Conservation (phyloP, 345 rosid species). For the Salix koriyanagi region DNA sequence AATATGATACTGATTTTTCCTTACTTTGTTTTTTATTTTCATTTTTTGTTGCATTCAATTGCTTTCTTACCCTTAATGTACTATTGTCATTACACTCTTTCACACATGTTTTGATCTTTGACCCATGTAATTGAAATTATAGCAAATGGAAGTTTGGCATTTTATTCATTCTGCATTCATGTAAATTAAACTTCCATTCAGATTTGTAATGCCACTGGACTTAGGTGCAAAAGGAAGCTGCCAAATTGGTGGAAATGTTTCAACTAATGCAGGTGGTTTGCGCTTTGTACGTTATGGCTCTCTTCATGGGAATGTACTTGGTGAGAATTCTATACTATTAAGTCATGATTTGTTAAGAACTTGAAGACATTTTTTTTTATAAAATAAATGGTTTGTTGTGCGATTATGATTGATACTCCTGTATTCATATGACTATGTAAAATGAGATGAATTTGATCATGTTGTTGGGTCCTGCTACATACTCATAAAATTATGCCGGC, state of each 20-base stretch:
- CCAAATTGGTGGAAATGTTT: slow-evolving; percentile 97
- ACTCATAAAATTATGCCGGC: no score
- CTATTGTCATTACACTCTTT: neutral
- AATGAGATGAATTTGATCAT: no score
- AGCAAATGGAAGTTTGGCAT: slow-evolving; percentile 10
- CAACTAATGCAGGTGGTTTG: slow-evolving; percentile 99
- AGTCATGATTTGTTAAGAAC: slow-evolving; percentile 3
- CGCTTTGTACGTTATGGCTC: slow-evolving; percentile 96
- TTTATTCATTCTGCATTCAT: slow-evolving; percentile 23
- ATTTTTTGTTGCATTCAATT: neutral
- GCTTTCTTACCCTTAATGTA: neutral
- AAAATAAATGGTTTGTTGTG: neutral
- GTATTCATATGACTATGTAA: no score
- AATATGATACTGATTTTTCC: neutral
- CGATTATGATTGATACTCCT: neutral
- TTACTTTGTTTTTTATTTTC: neutral
- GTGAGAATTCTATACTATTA: slow-evolving; percentile 35
- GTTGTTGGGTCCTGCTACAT: no score
- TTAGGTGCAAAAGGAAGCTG: slow-evolving; percentile 99
- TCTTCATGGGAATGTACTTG: slow-evolving; percentile 84
- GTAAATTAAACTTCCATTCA: slow-evolving; percentile 52
- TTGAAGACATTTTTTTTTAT: slow-evolving; percentile 4
- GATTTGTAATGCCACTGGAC: slow-evolving; percentile 99
- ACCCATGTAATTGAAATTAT: neutral
- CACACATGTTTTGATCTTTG: neutral